phyloP scores from a whole-genome alignment of 352 stramenopile species.

The Phytophthora brassicae region DNA sequence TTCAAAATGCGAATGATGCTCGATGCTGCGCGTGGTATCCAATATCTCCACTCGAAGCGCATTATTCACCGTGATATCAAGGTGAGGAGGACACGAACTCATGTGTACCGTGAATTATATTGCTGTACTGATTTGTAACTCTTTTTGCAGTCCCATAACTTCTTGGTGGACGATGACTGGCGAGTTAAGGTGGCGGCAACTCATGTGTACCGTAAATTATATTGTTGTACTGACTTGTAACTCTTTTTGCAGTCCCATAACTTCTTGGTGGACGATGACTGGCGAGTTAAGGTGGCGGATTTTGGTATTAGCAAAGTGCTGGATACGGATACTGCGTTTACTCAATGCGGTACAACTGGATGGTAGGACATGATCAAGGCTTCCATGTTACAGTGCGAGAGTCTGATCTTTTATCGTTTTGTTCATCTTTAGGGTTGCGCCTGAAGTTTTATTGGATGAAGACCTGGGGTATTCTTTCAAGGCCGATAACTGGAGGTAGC shows the following conservation, averaged over 20 bases:
- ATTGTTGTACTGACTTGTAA: constrained; percentile 1
- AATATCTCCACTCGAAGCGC: constrained; percentile 85
- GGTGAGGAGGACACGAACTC: constrained; percentile 31
- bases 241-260: constrained; percentile 79
- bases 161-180: constrained; percentile 89
- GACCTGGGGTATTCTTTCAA: constrained; percentile 89
- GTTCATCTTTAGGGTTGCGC: constrained; percentile 65
- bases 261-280: constrained; percentile 89
- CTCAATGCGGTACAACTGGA: constrained; percentile 85
- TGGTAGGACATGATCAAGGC: constrained; percentile 43
- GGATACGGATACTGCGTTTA: constrained; percentile 83
- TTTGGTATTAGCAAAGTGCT: constrained; percentile 91
- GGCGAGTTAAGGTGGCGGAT: constrained; percentile 87
- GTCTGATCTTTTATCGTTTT: neutral
- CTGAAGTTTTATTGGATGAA: constrained; percentile 88
- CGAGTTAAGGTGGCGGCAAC: too few relatives aligned
- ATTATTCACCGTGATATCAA: constrained; percentile 92
- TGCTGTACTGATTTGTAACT: constrained; percentile 3
- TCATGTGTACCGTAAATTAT: neutral
- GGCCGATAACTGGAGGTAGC: constrained; percentile 88
- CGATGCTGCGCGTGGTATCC: constrained; percentile 84
- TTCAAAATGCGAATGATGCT: constrained; percentile 92
- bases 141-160: constrained; percentile 83
- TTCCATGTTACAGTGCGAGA: neutral
- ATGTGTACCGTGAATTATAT: neutral